Base-by-base conservation (phyloP, 2,329 filamentous ascomycete genomes). In the Aspergillus terreus region DNA sequence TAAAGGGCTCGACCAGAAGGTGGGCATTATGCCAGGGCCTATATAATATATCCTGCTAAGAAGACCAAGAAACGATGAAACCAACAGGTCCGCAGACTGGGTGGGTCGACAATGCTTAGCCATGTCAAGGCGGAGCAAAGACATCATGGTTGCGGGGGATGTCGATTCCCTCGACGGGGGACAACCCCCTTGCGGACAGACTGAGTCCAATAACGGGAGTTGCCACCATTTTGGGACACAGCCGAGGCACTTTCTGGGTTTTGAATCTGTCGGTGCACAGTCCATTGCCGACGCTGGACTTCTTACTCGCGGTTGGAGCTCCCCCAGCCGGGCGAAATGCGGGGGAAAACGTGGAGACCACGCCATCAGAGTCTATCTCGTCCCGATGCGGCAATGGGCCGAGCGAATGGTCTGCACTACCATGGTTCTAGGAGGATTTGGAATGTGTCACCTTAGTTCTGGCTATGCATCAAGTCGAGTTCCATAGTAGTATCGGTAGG, bases 161-260 rank as follows among this genome's bases (percentile, higher is more conserved):
- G 14, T 19, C 6, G 19, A 42, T 23, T 17, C 40, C 9, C 17
- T 30, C 25, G 46, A 43, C 33, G 33, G 45, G 23, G 47, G 45
- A 40, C 17, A 44, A 44, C 23, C 12, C 12, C 23, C 19, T 23
- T 17, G 17, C 12, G 40, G 23, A 12, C 19, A 45, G 30, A n/a
- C 10, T 14, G 7, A 47, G 46, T 52, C 38, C 46, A 53, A 52
- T 32, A 53, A 51, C 54, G 50, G 52, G 54, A 36, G 30, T n/a
- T 54, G 32, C 27, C 52, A 32, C 50, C 50, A 17, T 14, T 47
- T 49, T 50, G 25, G 58, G 59, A 59, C 55, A 58, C 56, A 62
- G 54, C 65, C 65, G 65, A 67, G 65, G 65, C 56, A 33, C 44
- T 52, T 51, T 47, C 42, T 46, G 35, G 43, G 33, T 49, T 51